Percentiles rank a stretch among this genome's conserved stretches.
Evolutionary conservation across 2,329 filamentous ascomycete genomes (phyloP).

Genomic region (Xylariomycetidae sp.): DNA sequence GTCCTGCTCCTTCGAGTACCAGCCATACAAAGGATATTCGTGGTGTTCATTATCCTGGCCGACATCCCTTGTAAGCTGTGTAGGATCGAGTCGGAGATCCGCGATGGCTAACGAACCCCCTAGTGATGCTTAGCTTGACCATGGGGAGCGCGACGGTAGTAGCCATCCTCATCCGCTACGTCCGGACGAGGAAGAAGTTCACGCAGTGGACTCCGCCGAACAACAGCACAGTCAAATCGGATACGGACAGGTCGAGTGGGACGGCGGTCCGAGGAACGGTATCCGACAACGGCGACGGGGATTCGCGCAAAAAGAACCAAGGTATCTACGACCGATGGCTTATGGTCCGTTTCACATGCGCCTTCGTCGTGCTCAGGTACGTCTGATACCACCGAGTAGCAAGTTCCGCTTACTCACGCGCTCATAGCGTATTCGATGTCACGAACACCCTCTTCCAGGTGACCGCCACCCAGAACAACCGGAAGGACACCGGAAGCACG

Average conservation of each 20-base stretch:
- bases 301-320: not conserved
- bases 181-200: slow-evolving; percentile 17
- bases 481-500: slow-evolving; percentile 3
- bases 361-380: slow-evolving; percentile 17
- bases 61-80: slow-evolving; percentile 17
- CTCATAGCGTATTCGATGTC: slow-evolving; percentile 18
- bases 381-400: no score
- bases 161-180: slow-evolving; percentile 17
- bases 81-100: not conserved
- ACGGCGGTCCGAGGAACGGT: not conserved
- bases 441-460: slow-evolving; percentile 22
- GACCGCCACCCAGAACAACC: slow-evolving; percentile 15
- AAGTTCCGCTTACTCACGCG: no score
- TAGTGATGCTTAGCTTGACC: slow-evolving; percentile 16
- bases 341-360: slow-evolving; percentile 22
- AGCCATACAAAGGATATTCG: slow-evolving; percentile 12
- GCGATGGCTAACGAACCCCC: not conserved
- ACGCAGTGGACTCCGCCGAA: slow-evolving; percentile 15
- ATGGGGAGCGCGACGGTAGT: slow-evolving; percentile 18
- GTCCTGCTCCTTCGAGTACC: slow-evolving; percentile 17
- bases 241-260: not conserved
- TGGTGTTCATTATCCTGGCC: slow-evolving; percentile 19
- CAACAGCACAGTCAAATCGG: not conserved
- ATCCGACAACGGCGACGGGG: not conserved
- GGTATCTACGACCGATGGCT: slow-evolving; percentile 23